Evolutionary conservation across 2,329 filamentous ascomycete species (phyloP).

Genomic region (Phyllosticta capitalensis): DNA sequence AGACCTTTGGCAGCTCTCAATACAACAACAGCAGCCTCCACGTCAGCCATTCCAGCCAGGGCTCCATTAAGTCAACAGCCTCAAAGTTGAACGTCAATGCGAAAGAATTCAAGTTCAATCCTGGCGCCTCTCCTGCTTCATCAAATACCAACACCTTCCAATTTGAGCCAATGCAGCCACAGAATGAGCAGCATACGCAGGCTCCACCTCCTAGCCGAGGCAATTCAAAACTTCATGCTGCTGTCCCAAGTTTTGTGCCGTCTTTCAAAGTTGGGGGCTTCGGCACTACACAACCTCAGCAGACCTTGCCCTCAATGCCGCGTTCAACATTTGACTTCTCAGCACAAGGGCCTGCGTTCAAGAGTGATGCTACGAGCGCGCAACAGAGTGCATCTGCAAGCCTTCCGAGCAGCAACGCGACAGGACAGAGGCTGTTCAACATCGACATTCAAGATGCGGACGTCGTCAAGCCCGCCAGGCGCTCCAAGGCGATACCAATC

Average conservation of each 20-base stretch:
- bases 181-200: not conserved
- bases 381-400: slow-evolving; percentile 20
- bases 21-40: slow-evolving; percentile 24
- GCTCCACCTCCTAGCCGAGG: slow-evolving; percentile 35
- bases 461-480: slow-evolving; percentile 55
- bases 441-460: slow-evolving; percentile 45
- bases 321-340: slow-evolving; percentile 13
- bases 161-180: slow-evolving; percentile 28
- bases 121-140: slow-evolving; percentile 30
- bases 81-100: slow-evolving; percentile 84
- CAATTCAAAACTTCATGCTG: slow-evolving; percentile 56
- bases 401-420: not conserved
- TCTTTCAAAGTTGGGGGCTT: slow-evolving; percentile 21
- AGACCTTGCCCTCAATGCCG: slow-evolving; percentile 4
- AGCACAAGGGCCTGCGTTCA: slow-evolving; percentile 16
- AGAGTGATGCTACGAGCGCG: slow-evolving; percentile 25
- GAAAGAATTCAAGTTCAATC: slow-evolving; percentile 74
- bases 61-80: slow-evolving; percentile 53
- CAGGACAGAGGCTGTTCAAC: slow-evolving; percentile 6
- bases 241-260: slow-evolving; percentile 63
- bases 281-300: not conserved
- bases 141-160: slow-evolving; percentile 39
- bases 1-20: slow-evolving; percentile 55
- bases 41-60: slow-evolving; percentile 44
- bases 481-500: slow-evolving; percentile 78